phyloP scores from a whole-genome alignment of 768 basidiomycete genomes.

The Flagelloscypha sp. region DNA sequence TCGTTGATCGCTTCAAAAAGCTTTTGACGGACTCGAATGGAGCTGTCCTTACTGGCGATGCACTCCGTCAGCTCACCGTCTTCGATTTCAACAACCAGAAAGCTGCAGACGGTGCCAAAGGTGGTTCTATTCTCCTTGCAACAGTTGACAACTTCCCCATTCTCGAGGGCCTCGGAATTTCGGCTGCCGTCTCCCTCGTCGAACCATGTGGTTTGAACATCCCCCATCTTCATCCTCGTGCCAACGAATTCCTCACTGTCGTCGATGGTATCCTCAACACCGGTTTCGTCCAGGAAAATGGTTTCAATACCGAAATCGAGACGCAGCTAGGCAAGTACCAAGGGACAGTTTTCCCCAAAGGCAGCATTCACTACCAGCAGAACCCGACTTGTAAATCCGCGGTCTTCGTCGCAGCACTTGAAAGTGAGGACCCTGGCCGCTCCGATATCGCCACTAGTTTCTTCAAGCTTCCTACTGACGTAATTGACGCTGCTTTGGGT shows the following conservation, averaged over 20 bases:
- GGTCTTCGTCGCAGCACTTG: constrained; percentile 8
- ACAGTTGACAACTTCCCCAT: constrained; percentile 13
- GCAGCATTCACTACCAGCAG: constrained; percentile 2
- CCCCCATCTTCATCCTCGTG: constrained; percentile 26
- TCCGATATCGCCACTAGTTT: constrained; percentile 10
- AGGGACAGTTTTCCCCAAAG: neutral
- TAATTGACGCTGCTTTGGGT: constrained; percentile 9
- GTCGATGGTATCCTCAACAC: constrained; percentile 18
- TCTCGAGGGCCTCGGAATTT: constrained; percentile 6
- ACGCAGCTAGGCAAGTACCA: neutral
- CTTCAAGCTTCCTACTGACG: too few relatives aligned
- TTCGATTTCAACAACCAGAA: too few relatives aligned
- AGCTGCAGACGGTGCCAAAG: constrained; percentile 1
- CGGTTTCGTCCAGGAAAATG: constrained; percentile 3
- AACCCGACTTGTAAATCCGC: neutral
- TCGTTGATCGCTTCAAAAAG: constrained; percentile 5
- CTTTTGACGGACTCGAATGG: constrained; percentile 6
- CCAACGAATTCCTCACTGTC: constrained; percentile 23
- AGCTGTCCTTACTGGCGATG: too few relatives aligned
- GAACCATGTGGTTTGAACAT: constrained; percentile 15
- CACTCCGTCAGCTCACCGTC: too few relatives aligned
- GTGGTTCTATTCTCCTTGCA: constrained; percentile 9
- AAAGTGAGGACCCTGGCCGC: constrained; percentile 8
- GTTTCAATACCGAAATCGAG: constrained; percentile 7
- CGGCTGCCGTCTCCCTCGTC: constrained; percentile 3